Base-by-base conservation (phyloP, 805 yeast genomes). In the Barnettozyma botsteinii region DNA sequence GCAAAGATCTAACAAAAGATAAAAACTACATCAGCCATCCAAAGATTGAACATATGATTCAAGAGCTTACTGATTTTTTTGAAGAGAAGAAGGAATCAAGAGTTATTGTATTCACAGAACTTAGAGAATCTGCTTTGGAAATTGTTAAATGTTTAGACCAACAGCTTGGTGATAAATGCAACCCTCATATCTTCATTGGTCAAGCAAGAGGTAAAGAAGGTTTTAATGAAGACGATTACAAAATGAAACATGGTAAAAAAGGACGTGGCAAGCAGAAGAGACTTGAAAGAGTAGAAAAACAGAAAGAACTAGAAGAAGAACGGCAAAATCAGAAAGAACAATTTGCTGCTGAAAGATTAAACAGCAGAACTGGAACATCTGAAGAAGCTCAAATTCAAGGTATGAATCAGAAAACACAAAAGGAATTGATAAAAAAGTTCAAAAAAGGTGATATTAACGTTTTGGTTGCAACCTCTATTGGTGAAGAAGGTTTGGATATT, bases 401-500 rank as follows among this genome's bases (percentile, higher is more conserved):
- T 7, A 91, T 93, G 98, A 79, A 77, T 27, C 99, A 93, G 55
- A 85, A 84, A 52, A 71, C 75, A 32, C 99, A 93, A 54, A 87
- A 86, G 50, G 81, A 80, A 41, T 72, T 86, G 10, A 81, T 93
- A 22, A 72, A 72, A 23, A 69, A 79, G 42, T 93, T 93, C 62
- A 85, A 81, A 52, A 53, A 61, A 0, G 96, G 95, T 7, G 68
- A 61, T 1, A 75, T 76, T 53, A 94, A 93, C 55, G 78, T 86
- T 8, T 64, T 93, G 17, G 96, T 93, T 6, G 96, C 98, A 5
- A 93, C 99, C 0, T 88, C 96, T 0, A 91, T 93, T 56, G 99
- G 98, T 34, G 99, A 93, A 59, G 99, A 93, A 67, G 99, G 99
- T 33, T 70, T 93, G 48, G 98, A 93, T 67, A 94, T 93, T 49